Evolutionary conservation across 2,329 filamentous ascomycete genomes (phyloP), one percentile per base, ranked within the genome.

Genomic region (Epichloe coenophiala): DNA sequence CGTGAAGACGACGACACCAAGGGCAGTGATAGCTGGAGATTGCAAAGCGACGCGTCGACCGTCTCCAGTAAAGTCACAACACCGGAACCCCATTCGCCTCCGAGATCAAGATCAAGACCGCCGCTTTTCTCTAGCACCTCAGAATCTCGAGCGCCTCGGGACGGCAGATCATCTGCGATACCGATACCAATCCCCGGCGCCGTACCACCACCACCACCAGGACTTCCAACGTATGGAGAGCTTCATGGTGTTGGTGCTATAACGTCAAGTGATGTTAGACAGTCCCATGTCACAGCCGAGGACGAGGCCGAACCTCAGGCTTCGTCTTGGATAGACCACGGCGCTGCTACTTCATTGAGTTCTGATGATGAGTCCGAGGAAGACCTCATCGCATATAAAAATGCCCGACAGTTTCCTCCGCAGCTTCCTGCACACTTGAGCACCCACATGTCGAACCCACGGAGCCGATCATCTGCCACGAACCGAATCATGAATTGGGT

Each of bases 401-500:
- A 62, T 39, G 56, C 62, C 13, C 57, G 63, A 19, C 57, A 61
- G 6, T 66, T 66, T 37, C 63, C 63, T n/a, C 63, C 63, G 8
- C 53, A 58, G 19, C 59, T 63, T 15, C 63, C 63, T n/a, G 60
- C 63, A 4, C 56, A 58, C 23, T 56, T 57, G 12, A 49, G 49
- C 2, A 46, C 54, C 43, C 56, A 53, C 7, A 50, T 57, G 2
- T 58, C 59, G n/a, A 56, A 51, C 31, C 31, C 27, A 7, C 56
- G 54, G 43, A 59, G 56, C 40, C 61, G 63, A 48, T 57, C 60
- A 12, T 57, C 60, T 15, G 60, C 60, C 36, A 63, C 63, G 38
- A 63, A 60, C 46, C 59, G 60, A 2, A 68, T 68, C 49, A 59
- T 62, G n/a, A 52, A 61, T 19, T 65, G 63, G 60, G 62, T 68